Base-by-base conservation (phyloP, 2,329 filamentous ascomycete species). In the Penicillium digitatum region DNA sequence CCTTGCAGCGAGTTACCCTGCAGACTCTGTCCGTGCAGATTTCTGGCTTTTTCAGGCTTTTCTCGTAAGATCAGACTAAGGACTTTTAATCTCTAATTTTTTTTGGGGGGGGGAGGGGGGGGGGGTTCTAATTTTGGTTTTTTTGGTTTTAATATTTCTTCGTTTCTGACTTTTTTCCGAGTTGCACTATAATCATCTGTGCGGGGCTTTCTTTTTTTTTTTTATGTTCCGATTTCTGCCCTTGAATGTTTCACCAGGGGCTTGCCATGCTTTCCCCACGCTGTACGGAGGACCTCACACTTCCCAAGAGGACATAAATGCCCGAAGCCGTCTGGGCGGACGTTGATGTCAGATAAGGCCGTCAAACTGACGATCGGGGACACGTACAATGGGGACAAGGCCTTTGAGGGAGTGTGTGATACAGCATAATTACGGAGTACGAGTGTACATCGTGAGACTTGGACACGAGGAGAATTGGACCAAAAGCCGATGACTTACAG, bases 1-100 rank as follows among this genome's bases (percentile, higher is more conserved):
- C 62, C 62, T 65, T 65, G 62, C 62, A 65, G 59, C 53, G 32
- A 64, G 51, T 57, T 55, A 58, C 61, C 59, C 61, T 65, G 62
- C 61, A 62, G 40, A 48, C 54, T 44, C 16, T 54, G 57, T 62
- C 61, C 57, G 61, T 62, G 61, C 59, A 60, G 57, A 54, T 11
- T 37, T 49, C 45, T 38, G 20, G 16, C 24, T 48, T 40, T 48
- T 40, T 40, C 37, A 32, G n/a, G 16, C 24, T 31, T 20, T 31
- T 31, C 14, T 20, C 9, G 3, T 29, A 31, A 44, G 24, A 40
- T 27, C 6, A 27, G 6, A 48, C 6, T 12, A 27, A 40, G 26
- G 20, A 12, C 12, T 50, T 43, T 29, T 24, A n/a, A 35, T 44
- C 10, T 29, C 12, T n/a, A n/a, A n/a, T n/a, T n/a, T n/a, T n/a